Conservation (phyloP, 331 rosid genomes). For the Malus hybrid region DNA sequence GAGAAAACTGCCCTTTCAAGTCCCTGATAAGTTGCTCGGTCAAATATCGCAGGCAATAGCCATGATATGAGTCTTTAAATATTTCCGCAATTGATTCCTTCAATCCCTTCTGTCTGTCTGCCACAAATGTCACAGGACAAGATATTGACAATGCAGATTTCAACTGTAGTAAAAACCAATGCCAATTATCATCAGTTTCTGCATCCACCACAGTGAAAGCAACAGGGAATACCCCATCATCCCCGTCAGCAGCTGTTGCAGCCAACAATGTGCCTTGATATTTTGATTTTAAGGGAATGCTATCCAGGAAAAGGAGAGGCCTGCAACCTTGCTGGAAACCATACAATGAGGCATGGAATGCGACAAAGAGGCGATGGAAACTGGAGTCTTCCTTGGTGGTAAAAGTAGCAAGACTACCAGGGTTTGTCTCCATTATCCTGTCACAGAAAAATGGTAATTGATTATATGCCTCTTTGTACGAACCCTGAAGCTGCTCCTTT, state of each 20-base stretch:
- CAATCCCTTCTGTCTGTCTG: constrained; percentile 75
- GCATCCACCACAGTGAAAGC: constrained; percentile 89
- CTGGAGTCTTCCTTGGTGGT: constrained; percentile 91
- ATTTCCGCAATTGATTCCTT: constrained; percentile 62
- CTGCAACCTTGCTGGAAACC: constrained; percentile 98
- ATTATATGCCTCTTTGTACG: constrained; percentile 83
- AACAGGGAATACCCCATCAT: constrained; percentile 74
- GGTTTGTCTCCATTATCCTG: constrained; percentile 82
- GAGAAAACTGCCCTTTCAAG: constrained; percentile 87
- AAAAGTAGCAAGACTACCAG: constrained; percentile 78
- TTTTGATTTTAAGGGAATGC: constrained; percentile 73
- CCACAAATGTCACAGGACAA: constrained; percentile 79
- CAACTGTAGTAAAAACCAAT: constrained; percentile 79
- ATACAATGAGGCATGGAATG: constrained; percentile 74
- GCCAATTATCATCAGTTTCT: constrained; percentile 88
- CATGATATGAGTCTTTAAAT: constrained; percentile 75
- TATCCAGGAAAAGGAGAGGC: constrained; percentile 83
- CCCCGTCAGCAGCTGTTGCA: constrained; percentile 85
- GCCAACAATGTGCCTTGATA: constrained; percentile 93
- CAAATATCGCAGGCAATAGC: constrained; percentile 68
- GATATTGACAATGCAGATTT: constrained; percentile 66
- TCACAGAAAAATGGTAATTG: constrained; percentile 78
- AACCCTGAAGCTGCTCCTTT: constrained; percentile 98
- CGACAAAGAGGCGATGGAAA: constrained; percentile 78
- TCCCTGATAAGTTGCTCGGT: constrained; percentile 82